phyloP scores from a whole-genome alignment of 495 filamentous ascomycete genomes.

The Podospora appendiculata region DNA sequence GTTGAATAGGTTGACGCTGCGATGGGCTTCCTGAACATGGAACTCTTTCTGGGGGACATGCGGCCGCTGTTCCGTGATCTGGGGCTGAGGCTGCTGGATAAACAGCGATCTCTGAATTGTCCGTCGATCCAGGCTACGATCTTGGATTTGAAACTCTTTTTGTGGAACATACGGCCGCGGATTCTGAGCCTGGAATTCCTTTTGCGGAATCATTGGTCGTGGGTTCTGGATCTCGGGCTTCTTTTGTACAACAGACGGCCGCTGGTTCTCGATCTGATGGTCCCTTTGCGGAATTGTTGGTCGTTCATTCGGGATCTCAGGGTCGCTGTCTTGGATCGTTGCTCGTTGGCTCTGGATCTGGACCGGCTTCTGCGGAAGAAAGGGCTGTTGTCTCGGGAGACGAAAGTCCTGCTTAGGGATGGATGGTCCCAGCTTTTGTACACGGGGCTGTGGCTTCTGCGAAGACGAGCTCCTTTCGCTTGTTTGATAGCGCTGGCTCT shows the following conservation, averaged over 20 bases:
- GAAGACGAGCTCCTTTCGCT: too few relatives aligned
- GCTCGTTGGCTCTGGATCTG: not conserved
- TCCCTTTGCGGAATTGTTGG: too few relatives aligned
- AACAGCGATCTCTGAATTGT: too few relatives aligned
- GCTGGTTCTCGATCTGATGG: not conserved
- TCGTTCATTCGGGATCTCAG: too few relatives aligned
- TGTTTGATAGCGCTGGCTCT: slow-evolving; percentile 1
- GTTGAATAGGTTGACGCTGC: too few relatives aligned
- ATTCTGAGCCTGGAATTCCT: not conserved
- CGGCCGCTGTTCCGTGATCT: not conserved
- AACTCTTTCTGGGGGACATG: not conserved
- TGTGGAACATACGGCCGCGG: not conserved
- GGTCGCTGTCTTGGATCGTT: too few relatives aligned
- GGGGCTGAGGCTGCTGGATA: too few relatives aligned
- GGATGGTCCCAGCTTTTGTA: too few relatives aligned
- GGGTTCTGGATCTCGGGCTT: not conserved
- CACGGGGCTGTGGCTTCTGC: too few relatives aligned
- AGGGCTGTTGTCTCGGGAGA: slow-evolving; percentile 1
- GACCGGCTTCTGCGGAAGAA: slow-evolving; percentile 15
- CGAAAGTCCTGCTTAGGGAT: not conserved
- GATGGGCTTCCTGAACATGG: too few relatives aligned
- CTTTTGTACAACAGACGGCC: not conserved
- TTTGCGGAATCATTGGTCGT: not conserved
- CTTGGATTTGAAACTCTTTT: not conserved
- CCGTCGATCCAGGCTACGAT: too few relatives aligned